Evolutionary conservation across 78 protist species (phyloP).

Genomic region (Mantamonas sphyraenae): DNA sequence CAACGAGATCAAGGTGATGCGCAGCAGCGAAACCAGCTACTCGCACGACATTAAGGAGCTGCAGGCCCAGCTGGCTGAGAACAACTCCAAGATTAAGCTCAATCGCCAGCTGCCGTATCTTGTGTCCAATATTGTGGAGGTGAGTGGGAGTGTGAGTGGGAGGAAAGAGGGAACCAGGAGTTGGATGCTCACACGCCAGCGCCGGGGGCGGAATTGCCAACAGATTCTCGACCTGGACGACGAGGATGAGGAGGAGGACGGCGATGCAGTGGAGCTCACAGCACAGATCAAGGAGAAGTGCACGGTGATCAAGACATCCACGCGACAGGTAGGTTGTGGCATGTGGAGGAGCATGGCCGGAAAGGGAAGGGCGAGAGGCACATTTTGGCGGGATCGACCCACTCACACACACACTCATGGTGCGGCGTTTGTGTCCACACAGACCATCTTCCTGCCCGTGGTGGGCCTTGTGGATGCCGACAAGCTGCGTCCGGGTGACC

Average conservation of each 20-base stretch:
- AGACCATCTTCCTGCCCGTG: conserved; percentile 96
- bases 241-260: conserved; percentile 63
- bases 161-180: background rate
- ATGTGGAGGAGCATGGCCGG: background rate
- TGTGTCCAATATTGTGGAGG: conserved; percentile 94
- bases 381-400: too few species aligned
- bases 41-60: conserved; percentile 39
- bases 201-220: too few species aligned
- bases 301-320: conserved; percentile 86
- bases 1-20: conserved; percentile 38
- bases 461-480: conserved; percentile 92
- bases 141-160: conserved; percentile 39
- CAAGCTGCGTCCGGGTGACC: conserved; percentile 92
- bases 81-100: conserved; percentile 83
- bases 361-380: too few species aligned
- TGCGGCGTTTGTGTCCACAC: too few species aligned
- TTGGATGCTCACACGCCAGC: background rate
- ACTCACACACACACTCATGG: too few species aligned
- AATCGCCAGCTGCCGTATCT: conserved; percentile 95
- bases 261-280: conserved; percentile 50
- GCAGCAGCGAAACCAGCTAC: conserved; percentile 22
- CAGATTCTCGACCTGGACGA: conserved; percentile 53
- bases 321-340: conserved; percentile 53
- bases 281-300: conserved; percentile 60
- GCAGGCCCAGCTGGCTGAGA: conserved; percentile 82